A percentile compares a stretch with the other conserved stretches of the same genome.
phyloP scores from a whole-genome alignment of 352 stramenopile genomes.

The Globisporangium recalcitrans region DNA sequence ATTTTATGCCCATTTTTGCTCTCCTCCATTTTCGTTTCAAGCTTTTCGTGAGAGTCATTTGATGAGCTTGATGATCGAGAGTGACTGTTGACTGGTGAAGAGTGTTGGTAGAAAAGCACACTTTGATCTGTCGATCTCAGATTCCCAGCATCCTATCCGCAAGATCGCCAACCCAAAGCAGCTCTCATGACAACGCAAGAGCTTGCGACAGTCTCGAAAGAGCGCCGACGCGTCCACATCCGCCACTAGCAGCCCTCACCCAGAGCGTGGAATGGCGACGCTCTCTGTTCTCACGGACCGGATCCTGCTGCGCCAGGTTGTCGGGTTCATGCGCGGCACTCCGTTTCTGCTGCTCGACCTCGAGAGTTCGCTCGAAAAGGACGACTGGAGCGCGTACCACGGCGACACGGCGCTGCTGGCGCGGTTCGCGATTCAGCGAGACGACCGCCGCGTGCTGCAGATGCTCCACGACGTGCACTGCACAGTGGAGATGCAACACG shows the following conservation, averaged over 20 bases:
- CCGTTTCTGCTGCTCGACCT: conserved; percentile 7
- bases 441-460: conserved; percentile 1
- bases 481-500: background rate
- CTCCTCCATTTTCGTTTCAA: conserved; percentile 14
- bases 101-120: background rate
- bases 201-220: background rate
- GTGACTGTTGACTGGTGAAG: background rate
- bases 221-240: background rate
- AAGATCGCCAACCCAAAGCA: background rate
- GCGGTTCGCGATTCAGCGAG: conserved; percentile 2
- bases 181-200: background rate
- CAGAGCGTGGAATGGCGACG: too few relatives aligned
- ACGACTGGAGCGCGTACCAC: conserved; percentile 10
- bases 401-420: conserved; percentile 3
- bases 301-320: conserved; percentile 1
- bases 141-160: too few relatives aligned
- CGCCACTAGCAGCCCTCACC: background rate
- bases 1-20: background rate
- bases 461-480: conserved; percentile 2
- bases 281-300: conserved; percentile 10
- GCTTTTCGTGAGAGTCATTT: background rate
- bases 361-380: conserved; percentile 1
- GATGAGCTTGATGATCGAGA: background rate
- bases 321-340: background rate
- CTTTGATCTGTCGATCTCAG: too few relatives aligned